Evolutionary conservation across 208 protist species (phyloP), one percentile per base, ranked within the genome.

Genomic region (Acanthamoeba healyi): DNA sequence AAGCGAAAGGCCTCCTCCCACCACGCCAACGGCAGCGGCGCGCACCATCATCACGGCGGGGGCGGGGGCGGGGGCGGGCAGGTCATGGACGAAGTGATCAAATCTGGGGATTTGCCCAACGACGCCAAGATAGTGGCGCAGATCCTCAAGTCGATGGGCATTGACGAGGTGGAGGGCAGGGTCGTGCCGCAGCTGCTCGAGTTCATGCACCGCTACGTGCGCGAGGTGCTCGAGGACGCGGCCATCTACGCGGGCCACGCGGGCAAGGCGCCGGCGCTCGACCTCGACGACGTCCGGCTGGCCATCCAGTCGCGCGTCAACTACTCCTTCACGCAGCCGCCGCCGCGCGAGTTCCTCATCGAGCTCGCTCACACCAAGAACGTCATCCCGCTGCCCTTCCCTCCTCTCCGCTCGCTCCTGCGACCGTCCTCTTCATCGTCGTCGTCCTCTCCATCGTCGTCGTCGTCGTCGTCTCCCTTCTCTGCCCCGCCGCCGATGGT

Each of bases 301-400:
- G 92, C 92, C 77, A 90, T 94, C 29, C 92, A 94, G 77, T 72
- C 61, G 38, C 92, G 92, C 19, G 92, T 94, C 36, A 94, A 94
- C 72, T 72, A 61, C 91, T 94, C 91, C 72, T 94, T 94, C 91
- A 94, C 91, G 29, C 91, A 94, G 74, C 91, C 91, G 14, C 91
- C 91, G 19, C 91, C 91, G 36, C 61, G 91, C 67, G 91, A 94
- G 72, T 92, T 92, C 61, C 87, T 77, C 32, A 49, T 74, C 58
- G 92, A 94, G 67, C 54, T 94, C 29, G 92, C 92, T 26, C 72
- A 94, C 40, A 49, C 36, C 38, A 87, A 90, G 81, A 94, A 94
- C 54, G 29, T 42, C 36, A 36, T 63, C 6, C 92, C 92, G 46
- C 54, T 94, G 77, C 90, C 90, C 40, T 58, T 86, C 49, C 34